Base-by-base conservation (phyloP, 108 stramenopile genomes). In the Parietichytrium sp. region DNA sequence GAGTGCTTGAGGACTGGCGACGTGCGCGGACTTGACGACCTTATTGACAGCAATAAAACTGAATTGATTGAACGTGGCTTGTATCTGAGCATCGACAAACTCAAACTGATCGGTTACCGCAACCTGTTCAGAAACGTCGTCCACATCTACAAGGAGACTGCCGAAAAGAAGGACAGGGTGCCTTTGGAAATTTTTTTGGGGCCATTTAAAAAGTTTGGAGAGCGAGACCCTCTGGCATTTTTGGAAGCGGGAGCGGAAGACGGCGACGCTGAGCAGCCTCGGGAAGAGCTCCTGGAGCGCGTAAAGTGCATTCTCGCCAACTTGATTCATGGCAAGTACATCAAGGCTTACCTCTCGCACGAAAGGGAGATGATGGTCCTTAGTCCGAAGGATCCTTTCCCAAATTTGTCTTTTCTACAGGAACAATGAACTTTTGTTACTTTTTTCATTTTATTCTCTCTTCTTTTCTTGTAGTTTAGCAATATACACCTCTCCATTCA, bases 261-360 rank as follows among this genome's bases (percentile, higher is more conserved):
- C 33, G 27, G 27, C 18, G 82, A 79, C 30, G 80, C 79, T 79
- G 78, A 85, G 53, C 54, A 84, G n/a, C n/a, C n/a, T n/a, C n/a
- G n/a, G n/a, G 26, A 38, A 38, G 95, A 91, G 50, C 94, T 96
- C 88, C 80, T 96, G 54, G 97, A 96, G 79, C 95, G 96, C 90
- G 88, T 96, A 7, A 96, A 98, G 81, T 98, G 97, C 81, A 92
- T 98, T 49, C 82, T 98, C 79, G 93, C 95, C n/a, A 98, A 98
- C 82, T 85, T 98, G 48, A 98, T 98, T 55, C 96, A 85, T 82
- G 86, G 90, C 52, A 91, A 94, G 30, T 90, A 88, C 54, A 86
- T 98, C 30, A 91, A 94, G 51, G 97, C 96, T 10, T 98, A 98
- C 84, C 87, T 98, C 27, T 92, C 93, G 16, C 97, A 98, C 83